Base-by-base conservation (phyloP, 306 rosid genomes). In the Glycine soja region DNA sequence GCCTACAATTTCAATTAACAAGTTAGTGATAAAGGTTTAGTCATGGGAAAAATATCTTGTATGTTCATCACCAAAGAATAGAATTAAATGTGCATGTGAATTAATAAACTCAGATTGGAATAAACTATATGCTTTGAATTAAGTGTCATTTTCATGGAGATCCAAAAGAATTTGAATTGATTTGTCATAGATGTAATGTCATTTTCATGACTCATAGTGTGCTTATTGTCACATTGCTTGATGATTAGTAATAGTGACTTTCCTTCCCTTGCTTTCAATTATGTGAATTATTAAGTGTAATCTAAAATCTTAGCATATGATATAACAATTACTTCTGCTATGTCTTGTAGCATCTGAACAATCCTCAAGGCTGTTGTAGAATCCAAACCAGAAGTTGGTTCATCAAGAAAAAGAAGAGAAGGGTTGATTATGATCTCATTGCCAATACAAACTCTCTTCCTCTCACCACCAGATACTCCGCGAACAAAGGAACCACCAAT, bases 351-450 rank as follows among this genome's bases (percentile, higher is more conserved):
- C 92, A 96, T 89, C 82, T 93, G 99, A 80, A 93, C 94, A 15
- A 87, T 96, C 82, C 92, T 89, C 78, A 93, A 82, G 14, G 99
- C 99, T 10, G 98, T 96, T 15, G 99, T 96, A 43, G 99, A 96
- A 86, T 96, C 99, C 93, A 96, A 85, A 86, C 99, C 99, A n/a
- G 99, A 96, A 53, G 97, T 96, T 80, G 99, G 99, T 80, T 96
- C 98, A 73, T 96, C 99, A 46, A 96, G 98, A 80, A 93, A 91
- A 65, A 96, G 81, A 81, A 93, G 89, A 40, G 98, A 96, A 71
- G 99, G 99, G 84, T 96, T 96, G 82, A 93, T 88, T 83, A 96
- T 77, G 74, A 96, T 96, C 92, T 96, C 99, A 77, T 84, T 96
- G 10, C 98, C 99, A 30, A 96, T 96, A 70, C 90, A 87, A 74